These are phyloP conservation scores for Blastomyces emzantsi DNA, from an alignment of 2,329 filamentous ascomycete genomes.

Conservation along the genomic window DNA sequence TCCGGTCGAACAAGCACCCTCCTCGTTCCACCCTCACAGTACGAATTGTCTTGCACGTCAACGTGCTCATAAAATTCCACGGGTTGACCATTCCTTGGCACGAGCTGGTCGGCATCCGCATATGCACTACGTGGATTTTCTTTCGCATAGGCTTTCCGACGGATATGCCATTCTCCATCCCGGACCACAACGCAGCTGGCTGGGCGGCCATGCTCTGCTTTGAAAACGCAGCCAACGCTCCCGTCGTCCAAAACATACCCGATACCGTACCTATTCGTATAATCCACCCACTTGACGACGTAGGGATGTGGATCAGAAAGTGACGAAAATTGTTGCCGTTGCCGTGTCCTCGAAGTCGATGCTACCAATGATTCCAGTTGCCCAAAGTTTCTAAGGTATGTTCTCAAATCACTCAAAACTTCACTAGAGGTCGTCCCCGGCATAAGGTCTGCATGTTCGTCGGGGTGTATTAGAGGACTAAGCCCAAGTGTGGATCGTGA, in stretches of 20 bases:
- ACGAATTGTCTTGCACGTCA: slow-evolving; percentile 25
- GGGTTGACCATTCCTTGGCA: slow-evolving; percentile 34
- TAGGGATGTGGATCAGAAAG: slow-evolving; percentile 34
- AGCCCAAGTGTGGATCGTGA: slow-evolving; percentile 22
- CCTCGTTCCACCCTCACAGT: slow-evolving; percentile 29
- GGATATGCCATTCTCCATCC: slow-evolving; percentile 39
- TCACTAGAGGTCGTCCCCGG: slow-evolving; percentile 33
- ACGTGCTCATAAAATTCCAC: slow-evolving; percentile 43
- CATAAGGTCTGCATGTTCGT: slow-evolving; percentile 31
- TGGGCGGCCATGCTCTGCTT: slow-evolving; percentile 36
- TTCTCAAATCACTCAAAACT: slow-evolving; percentile 32
- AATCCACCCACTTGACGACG: slow-evolving; percentile 47
- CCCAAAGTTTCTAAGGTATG: slow-evolving; percentile 31
- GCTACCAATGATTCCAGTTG: slow-evolving; percentile 18
- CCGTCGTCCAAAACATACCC: slow-evolving; percentile 45
- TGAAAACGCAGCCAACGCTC: slow-evolving; percentile 43
- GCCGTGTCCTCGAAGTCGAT: slow-evolving; percentile 16
- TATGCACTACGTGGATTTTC: slow-evolving; percentile 27
- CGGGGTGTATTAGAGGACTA: slow-evolving; percentile 31
- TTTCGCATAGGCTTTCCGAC: slow-evolving; percentile 35
- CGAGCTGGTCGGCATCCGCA: slow-evolving; percentile 36
- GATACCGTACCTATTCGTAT: slow-evolving; percentile 44
- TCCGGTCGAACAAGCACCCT: slow-evolving; percentile 34
- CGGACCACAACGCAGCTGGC: slow-evolving; percentile 40
- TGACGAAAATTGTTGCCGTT: slow-evolving; percentile 21